phyloP scores from a whole-genome alignment of 2,329 filamentous ascomycete genomes.

The Ceratocystis huliohia region DNA sequence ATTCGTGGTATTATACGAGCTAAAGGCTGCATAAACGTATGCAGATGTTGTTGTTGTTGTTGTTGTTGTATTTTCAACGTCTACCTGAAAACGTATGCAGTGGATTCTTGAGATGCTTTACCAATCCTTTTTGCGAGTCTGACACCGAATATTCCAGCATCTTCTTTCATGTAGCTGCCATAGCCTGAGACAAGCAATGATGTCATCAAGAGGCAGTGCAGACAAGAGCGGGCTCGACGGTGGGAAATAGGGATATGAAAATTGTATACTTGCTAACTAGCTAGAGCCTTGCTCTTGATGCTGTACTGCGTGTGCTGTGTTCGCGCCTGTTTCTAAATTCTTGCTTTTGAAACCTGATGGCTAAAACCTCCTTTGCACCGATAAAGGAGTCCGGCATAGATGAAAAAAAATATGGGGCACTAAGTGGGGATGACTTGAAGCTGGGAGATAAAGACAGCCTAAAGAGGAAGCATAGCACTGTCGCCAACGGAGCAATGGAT shows the following conservation, averaged over 20 bases:
- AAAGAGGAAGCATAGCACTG: neutral
- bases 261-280: neutral
- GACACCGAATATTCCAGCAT: neutral
- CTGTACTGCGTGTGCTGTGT: neutral
- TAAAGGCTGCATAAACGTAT: no score
- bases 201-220: conserved; percentile 5
- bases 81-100: no score
- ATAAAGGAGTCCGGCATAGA: neutral
- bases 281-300: neutral
- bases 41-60: no score
- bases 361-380: conserved; percentile 6
- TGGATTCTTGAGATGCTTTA: neutral
- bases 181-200: neutral
- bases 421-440: neutral
- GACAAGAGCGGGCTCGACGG: neutral
- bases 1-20: no score
- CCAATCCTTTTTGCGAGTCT: neutral
- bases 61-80: no score
- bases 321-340: neutral
- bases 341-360: neutral
- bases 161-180: neutral
- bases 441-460: neutral
- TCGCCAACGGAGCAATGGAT: conserved; percentile 5
- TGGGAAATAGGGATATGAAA: neutral
- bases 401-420: neutral